Conservation (phyloP, 2,329 filamentous ascomycete species). For the Sclerotinia sclerotiorum region DNA sequence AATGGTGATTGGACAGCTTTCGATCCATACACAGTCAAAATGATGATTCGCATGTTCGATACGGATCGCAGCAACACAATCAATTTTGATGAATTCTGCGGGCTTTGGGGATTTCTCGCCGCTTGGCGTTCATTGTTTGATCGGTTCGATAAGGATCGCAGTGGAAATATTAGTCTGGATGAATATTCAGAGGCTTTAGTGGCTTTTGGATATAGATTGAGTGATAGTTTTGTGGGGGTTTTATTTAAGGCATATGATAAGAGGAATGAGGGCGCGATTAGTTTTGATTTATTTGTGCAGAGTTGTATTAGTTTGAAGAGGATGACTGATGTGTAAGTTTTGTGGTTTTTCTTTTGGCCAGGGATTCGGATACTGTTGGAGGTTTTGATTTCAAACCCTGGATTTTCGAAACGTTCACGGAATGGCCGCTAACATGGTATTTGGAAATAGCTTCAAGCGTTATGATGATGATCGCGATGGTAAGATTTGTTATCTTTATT, state of each 20-base stretch:
- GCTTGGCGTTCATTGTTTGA: conserved; percentile 95
- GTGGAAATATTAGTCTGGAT: conserved; percentile 78
- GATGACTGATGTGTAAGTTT: conserved; percentile 81
- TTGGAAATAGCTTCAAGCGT: conserved; percentile 69
- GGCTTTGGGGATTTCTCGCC: conserved; percentile 91
- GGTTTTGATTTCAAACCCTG: background rate
- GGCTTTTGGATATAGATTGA: conserved; percentile 90
- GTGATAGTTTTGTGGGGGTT: conserved; percentile 76
- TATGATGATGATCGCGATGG: conserved; percentile 97
- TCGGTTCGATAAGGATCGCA: conserved; percentile 85
- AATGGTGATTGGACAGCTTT: conserved; percentile 97
- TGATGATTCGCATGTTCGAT: conserved; percentile 99
- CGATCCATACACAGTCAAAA: conserved; percentile 88
- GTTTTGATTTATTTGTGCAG: conserved; percentile 97
- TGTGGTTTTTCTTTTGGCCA: background rate
- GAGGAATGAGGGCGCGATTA: conserved; percentile 67
- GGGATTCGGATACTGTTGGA: background rate
- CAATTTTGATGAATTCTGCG: conserved; percentile 94
- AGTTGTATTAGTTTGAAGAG: conserved; percentile 94
- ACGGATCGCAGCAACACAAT: conserved; percentile 85
- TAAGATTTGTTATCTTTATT: background rate
- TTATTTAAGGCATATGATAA: conserved; percentile 90
- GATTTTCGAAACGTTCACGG: background rate
- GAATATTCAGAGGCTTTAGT: conserved; percentile 91
- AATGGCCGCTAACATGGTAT: background rate